phyloP scores from a whole-genome alignment of 129 eudicot species.

The Rutidosis leptorrhynchoides region DNA sequence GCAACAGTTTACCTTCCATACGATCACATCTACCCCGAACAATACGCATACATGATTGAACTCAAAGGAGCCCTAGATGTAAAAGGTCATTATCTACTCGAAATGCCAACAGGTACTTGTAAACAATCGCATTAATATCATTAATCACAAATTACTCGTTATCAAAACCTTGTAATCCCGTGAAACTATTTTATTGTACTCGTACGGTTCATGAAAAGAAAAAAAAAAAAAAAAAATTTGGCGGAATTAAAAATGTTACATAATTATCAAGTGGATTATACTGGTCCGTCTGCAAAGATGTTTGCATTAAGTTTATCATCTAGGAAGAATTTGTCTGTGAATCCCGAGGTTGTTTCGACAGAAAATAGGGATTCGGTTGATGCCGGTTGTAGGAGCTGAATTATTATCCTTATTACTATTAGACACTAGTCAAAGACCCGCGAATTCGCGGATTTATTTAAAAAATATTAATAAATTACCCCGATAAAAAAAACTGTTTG shows the following conservation, averaged over 20 bases:
- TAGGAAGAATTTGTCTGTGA: constrained; percentile 82
- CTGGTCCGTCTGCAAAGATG: constrained; percentile 60
- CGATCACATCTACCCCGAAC: constrained; percentile 95
- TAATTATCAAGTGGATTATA: constrained; percentile 53
- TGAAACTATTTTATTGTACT: constrained; percentile 84
- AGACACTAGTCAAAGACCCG: no score
- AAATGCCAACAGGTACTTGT: constrained; percentile 99
- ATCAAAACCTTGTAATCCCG: constrained; percentile 70
- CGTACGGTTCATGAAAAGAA: constrained; percentile 99
- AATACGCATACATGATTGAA: constrained; percentile 80
- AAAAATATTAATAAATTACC: no score
- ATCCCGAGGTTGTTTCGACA: constrained; percentile 66
- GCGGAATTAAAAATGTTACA: constrained; percentile 68
- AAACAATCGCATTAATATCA: constrained; percentile 86
- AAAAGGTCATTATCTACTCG: constrained; percentile 82
- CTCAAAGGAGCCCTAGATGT: constrained; percentile 97
- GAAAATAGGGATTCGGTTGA: constrained; percentile 96
- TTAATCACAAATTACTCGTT: constrained; percentile 80
- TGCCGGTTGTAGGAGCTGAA: constrained; percentile 90
- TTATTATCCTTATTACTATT: no score
- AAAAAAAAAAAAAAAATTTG: constrained; percentile 89
- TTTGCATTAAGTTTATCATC: constrained; percentile 84
- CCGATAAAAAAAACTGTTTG: no score
- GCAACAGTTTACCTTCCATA: constrained; percentile 94
- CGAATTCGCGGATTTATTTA: no score